Evolutionary conservation across 2,329 filamentous ascomycete genomes (phyloP), one percentile per base, ranked within the genome.

Genomic region (Juglanconis sp.): DNA sequence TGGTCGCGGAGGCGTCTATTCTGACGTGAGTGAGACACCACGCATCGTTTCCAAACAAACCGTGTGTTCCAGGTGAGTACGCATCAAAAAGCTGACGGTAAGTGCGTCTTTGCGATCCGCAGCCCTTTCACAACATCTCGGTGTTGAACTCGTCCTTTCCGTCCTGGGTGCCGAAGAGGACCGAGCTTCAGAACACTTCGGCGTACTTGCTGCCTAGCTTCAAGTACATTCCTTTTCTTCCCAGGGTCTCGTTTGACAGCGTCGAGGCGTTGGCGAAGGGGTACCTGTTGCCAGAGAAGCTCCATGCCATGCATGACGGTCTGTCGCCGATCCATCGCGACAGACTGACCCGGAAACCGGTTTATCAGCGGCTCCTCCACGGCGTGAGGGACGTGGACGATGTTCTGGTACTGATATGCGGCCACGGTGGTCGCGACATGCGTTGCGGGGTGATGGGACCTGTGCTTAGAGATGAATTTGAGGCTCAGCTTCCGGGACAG

Each of bases 71-170:
- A 46, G 38, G 59, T 62, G 53, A 46, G 56, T 54, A 48, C 13
- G 42, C 30, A 40, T 44, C 42, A 55, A 57, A 55, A 57, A 65
- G 68, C 73, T 75, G 67, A 74, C 70, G 68, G 67, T 71, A 70
- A 71, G 67, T 72, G 59, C 5, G 40, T 24, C 47, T 38, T 47
- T n/a, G n/a, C 54, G 35, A 50, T 24, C 47, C 56, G 58, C 64
- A 96, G 91, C 92, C 92, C 38, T 96, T 89, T 72, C 90, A 93
- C 74, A 91, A 93, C 71, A 76, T 96, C 60, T 83, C 92, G 32
- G 78, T 94, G 59, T 86, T 91, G 30, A 91, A 91, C 68, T 83
- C 89, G 11, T 96, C 91, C 0, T 88, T 96, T 67, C 78, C 82
- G 9, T 84, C 88, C 36, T 81, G 81, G 7, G 70, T 74, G n/a